Percentiles rank a stretch among this genome's conserved stretches.
Conservation (phyloP, 2,329 filamentous ascomycete genomes). For the Coniochaeta ligniaria region DNA sequence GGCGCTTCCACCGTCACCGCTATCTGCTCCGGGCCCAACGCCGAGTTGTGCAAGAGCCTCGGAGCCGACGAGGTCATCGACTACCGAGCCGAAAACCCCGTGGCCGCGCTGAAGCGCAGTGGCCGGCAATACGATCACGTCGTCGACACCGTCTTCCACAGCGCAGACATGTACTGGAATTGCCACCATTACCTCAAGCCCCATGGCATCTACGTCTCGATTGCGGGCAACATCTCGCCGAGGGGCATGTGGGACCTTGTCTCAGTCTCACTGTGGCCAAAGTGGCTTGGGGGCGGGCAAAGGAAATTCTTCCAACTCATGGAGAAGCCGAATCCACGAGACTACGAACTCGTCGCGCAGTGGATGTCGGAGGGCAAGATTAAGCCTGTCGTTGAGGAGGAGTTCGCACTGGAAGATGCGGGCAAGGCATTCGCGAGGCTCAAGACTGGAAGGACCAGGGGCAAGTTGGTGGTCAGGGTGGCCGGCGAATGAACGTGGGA, state of each 20-base stretch:
- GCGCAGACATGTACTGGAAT: conserved; percentile 13
- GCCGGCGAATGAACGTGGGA: background rate
- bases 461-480: conserved; percentile 44
- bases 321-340: conserved; percentile 27
- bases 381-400: conserved; percentile 46
- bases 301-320: conserved; percentile 29
- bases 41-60: conserved; percentile 21
- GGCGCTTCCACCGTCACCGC: conserved; percentile 24
- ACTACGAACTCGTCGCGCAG: conserved; percentile 40
- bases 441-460: conserved; percentile 45
- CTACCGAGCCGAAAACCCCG: conserved; percentile 17
- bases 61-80: conserved; percentile 30
- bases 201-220: background rate
- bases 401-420: conserved; percentile 47
- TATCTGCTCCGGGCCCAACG: conserved; percentile 25
- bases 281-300: conserved; percentile 28
- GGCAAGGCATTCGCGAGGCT: conserved; percentile 51
- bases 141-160: conserved; percentile 18
- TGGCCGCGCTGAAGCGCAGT: conserved; percentile 9
- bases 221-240: background rate
- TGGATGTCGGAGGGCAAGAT: conserved; percentile 54
- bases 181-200: conserved; percentile 11
- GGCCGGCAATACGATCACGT: conserved; percentile 14
- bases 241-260: background rate
- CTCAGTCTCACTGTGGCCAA: background rate